Percentiles rank a stretch among this genome's conserved stretches.
These are phyloP conservation scores for Euphorbia celastroides DNA, from an alignment of 441 rosid genomes.

Conservation along the genomic window DNA sequence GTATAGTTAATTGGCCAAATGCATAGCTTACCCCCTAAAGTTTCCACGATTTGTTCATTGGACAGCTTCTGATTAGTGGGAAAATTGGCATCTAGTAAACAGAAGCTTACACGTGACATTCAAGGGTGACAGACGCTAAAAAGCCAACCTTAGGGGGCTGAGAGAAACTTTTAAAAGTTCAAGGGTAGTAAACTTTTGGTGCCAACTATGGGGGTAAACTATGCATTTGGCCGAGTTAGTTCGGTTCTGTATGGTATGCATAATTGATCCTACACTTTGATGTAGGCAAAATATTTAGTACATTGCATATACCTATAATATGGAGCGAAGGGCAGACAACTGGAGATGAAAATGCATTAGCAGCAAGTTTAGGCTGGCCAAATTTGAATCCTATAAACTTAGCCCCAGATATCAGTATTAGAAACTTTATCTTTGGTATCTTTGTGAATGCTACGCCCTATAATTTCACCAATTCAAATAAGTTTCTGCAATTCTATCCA, in stretches of 20 bases:
- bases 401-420: conserved; percentile 51
- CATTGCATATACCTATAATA: conserved; percentile 41
- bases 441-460: conserved; percentile 50
- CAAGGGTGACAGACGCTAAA: no score
- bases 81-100: no score
- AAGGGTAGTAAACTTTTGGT: no score
- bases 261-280: not conserved
- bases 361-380: conserved; percentile 48
- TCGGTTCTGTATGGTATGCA: not conserved
- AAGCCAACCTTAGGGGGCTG: no score
- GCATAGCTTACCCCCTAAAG: no score
- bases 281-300: not conserved
- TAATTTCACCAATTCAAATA: not conserved
- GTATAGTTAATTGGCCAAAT: no score
- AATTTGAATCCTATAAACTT: conserved; percentile 37
- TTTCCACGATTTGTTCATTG: no score
- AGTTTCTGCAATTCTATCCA: not conserved
- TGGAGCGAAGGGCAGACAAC: conserved; percentile 59
- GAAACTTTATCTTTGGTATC: conserved; percentile 50
- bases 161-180: no score
- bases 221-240: no score
- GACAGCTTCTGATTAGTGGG: no score
- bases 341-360: conserved; percentile 52
- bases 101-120: no score
- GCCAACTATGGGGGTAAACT: no score